A percentile compares a stretch with the other conserved stretches of the same genome.
Evolutionary conservation across 306 rosid genomes (phyloP).

Genomic region (Ochetophila trinervis): DNA sequence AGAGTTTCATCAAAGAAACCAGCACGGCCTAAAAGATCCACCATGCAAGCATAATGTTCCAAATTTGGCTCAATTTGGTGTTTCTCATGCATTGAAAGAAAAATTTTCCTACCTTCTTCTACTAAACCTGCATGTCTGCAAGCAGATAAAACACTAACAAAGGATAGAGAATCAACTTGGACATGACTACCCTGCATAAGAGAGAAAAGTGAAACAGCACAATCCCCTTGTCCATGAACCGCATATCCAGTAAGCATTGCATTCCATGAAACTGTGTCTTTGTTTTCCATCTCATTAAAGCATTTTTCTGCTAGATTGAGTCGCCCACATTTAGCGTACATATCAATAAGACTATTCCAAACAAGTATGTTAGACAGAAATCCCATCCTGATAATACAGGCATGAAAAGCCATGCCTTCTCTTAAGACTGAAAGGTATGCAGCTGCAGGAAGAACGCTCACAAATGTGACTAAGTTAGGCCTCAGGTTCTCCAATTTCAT

Average conservation of each 20-base stretch:
- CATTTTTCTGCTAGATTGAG: conserved; percentile 53
- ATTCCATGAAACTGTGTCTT: conserved; percentile 60
- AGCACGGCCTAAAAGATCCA: conserved; percentile 63
- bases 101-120: conserved; percentile 48
- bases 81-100: conserved; percentile 46
- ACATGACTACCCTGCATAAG: conserved; percentile 46
- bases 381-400: conserved; percentile 55
- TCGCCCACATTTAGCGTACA: conserved; percentile 70
- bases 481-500: conserved; percentile 47
- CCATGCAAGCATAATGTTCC: conserved; percentile 78
- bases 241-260: conserved; percentile 69
- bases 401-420: conserved; percentile 64
- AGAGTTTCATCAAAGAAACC: conserved; percentile 57
- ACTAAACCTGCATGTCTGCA: conserved; percentile 72
- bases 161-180: conserved; percentile 55
- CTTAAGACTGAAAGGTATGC: conserved; percentile 45
- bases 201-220: conserved; percentile 48
- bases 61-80: conserved; percentile 47
- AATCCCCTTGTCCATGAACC: conserved; percentile 57
- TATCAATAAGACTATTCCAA: conserved; percentile 55
- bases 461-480: conserved; percentile 58
- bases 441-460: conserved; percentile 51
- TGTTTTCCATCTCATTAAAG: conserved; percentile 59
- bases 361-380: conserved; percentile 42
- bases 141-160: conserved; percentile 55